Percentiles rank a stretch among this genome's conserved stretches.
These are phyloP conservation scores for Lizonia empirigonia DNA, from an alignment of 2,329 filamentous ascomycete genomes.

Conservation along the genomic window DNA sequence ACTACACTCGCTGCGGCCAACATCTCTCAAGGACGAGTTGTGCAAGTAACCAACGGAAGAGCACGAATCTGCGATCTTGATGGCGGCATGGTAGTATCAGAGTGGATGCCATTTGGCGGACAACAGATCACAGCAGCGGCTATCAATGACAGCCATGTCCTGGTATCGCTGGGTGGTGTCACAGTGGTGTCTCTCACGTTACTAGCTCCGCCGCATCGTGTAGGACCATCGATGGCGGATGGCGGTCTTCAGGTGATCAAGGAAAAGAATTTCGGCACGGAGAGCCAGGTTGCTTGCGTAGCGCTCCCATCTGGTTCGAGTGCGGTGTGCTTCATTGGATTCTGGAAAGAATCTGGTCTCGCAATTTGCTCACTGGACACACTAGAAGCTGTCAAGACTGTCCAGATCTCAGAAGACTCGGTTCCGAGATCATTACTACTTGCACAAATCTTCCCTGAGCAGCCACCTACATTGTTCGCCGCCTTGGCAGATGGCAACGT, in stretches of 20 bases:
- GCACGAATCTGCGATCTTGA: slow-evolving; percentile 68
- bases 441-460: slow-evolving; percentile 71
- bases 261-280: slow-evolving; percentile 65
- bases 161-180: slow-evolving; percentile 79
- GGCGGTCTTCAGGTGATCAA: slow-evolving; percentile 63
- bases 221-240: slow-evolving; percentile 23
- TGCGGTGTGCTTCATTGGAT: slow-evolving; percentile 77
- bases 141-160: slow-evolving; percentile 69
- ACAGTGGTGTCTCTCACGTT: slow-evolving; percentile 72
- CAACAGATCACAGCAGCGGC: slow-evolving; percentile 77
- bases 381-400: slow-evolving; percentile 69
- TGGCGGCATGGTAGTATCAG: slow-evolving; percentile 56
- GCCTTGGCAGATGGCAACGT: slow-evolving; percentile 93
- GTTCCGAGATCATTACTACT: slow-evolving; percentile 83
- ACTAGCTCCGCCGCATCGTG: not conserved
- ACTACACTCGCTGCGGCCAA: slow-evolving; percentile 75
- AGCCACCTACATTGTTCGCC: slow-evolving; percentile 78
- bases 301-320: slow-evolving; percentile 70
- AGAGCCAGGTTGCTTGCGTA: slow-evolving; percentile 84
- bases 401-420: slow-evolving; percentile 64
- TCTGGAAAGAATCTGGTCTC: slow-evolving; percentile 83
- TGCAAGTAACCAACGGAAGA: slow-evolving; percentile 75
- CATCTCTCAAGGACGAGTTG: slow-evolving; percentile 64
- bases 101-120: slow-evolving; percentile 61
- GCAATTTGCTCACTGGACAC: slow-evolving; percentile 73